Evolutionary conservation across 495 filamentous ascomycete genomes (phyloP).

Genomic region (Delitschia confertaspora): DNA sequence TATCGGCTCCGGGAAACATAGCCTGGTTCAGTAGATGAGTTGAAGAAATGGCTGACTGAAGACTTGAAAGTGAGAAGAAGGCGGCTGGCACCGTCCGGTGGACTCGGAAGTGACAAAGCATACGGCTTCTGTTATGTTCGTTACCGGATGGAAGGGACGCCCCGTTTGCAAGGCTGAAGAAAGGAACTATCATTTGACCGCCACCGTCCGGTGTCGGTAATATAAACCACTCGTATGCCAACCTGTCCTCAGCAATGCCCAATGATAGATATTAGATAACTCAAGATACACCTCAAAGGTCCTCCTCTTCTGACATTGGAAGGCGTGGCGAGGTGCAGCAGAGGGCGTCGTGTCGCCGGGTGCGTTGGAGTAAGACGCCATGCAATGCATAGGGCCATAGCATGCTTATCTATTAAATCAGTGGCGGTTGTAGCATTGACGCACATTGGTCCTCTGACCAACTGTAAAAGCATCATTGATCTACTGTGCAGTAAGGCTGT

Average conservation of each 20-base stretch:
- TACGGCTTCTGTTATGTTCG: background rate
- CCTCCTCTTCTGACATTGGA: slow-evolving; percentile 2
- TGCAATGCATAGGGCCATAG: no score
- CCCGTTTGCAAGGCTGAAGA: slow-evolving; percentile 10
- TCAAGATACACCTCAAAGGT: background rate
- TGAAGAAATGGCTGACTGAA: background rate
- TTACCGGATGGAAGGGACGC: slow-evolving; percentile 3
- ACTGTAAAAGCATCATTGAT: background rate
- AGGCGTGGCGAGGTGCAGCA: slow-evolving; percentile 16
- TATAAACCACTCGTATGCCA: background rate
- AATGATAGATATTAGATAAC: slow-evolving; percentile 11
- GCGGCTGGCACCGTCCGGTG: slow-evolving; percentile 3
- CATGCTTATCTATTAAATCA: background rate
- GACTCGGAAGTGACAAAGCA: background rate
- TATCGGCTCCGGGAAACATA: no score
- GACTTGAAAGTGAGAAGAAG: background rate
- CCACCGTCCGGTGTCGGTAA: slow-evolving; percentile 7
- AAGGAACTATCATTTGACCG: background rate
- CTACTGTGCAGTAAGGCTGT: no score
- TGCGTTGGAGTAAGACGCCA: background rate
- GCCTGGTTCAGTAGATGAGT: no score
- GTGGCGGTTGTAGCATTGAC: slow-evolving; percentile 2
- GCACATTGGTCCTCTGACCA: background rate
- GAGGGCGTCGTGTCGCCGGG: slow-evolving; percentile 9
- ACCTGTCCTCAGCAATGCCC: background rate